These are phyloP conservation scores for Ophiostoma populinum DNA, from an alignment of 2,329 filamentous ascomycete species.

Conservation along the genomic window DNA sequence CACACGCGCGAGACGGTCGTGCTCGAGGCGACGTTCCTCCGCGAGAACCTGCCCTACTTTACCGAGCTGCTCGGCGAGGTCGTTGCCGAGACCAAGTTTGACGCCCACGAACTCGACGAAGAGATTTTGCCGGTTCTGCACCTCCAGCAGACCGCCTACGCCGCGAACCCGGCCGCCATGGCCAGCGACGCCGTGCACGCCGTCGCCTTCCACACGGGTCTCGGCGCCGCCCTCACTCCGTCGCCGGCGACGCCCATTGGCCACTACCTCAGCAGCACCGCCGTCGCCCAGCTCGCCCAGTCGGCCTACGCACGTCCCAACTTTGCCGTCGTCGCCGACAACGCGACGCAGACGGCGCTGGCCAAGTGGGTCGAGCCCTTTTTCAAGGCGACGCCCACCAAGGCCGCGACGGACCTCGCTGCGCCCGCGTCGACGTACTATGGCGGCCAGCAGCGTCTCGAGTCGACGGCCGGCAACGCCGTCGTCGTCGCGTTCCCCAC, in stretches of 20 bases:
- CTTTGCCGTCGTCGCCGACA: conserved; percentile 81
- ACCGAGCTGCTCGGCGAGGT: conserved; percentile 90
- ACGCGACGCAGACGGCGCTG: conserved; percentile 57
- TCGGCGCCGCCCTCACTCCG: conserved; percentile 64
- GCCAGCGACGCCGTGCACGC: conserved; percentile 76
- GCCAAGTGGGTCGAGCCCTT: conserved; percentile 86
- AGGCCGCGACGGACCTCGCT: conserved; percentile 33
- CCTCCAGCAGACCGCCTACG: conserved; percentile 57
- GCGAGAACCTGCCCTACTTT: conserved; percentile 93
- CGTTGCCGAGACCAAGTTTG: conserved; percentile 72
- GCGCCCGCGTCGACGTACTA: conserved; percentile 64
- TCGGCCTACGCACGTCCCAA: conserved; percentile 77
- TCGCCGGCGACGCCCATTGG: conserved; percentile 52
- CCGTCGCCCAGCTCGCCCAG: conserved; percentile 58
- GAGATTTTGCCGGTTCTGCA: conserved; percentile 65
- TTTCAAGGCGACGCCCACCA: conserved; percentile 55
- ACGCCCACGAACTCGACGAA: conserved; percentile 78
- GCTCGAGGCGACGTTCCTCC: conserved; percentile 84
- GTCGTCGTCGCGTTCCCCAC: conserved; percentile 87
- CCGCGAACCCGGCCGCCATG: conserved; percentile 43
- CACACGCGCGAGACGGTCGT: conserved; percentile 90
- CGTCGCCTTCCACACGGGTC: conserved; percentile 82
- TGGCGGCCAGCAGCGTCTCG: conserved; percentile 83
- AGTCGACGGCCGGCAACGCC: conserved; percentile 61
- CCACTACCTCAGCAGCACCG: conserved; percentile 64